Conservation (phyloP, 768 basidiomycete genomes). For the Psilocybe subaeruginosa region DNA sequence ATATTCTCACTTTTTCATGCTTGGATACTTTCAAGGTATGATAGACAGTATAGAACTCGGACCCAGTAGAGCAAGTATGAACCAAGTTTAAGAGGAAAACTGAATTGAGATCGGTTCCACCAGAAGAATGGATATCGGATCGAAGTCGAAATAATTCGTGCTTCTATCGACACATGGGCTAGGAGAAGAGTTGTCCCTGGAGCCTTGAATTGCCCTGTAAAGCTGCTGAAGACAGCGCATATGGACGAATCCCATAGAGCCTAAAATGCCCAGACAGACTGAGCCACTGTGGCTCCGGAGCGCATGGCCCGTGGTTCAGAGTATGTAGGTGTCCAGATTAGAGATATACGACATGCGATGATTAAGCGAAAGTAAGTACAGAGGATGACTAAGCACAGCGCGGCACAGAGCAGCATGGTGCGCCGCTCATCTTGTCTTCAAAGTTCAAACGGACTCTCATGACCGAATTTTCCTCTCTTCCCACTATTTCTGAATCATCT, state of each 20-base stretch:
- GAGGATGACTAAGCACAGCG: conserved; percentile 16
- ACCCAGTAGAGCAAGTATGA: not conserved
- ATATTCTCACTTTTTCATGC: no score
- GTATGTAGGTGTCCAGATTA: not conserved
- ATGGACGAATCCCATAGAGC: not conserved
- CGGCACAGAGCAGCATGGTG: not conserved
- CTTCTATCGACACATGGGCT: conserved; percentile 6
- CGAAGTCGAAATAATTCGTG: conserved; percentile 6
- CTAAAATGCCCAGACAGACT: not conserved
- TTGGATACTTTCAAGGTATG: no score
- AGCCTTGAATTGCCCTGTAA: not conserved
- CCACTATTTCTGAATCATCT: conserved; percentile 9
- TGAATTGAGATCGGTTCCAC: no score
- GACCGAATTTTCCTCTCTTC: conserved; percentile 16
- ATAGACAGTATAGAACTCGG: no score
- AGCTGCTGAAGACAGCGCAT: not conserved
- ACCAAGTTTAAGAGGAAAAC: no score
- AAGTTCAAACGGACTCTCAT: conserved; percentile 14
- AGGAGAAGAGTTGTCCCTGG: not conserved
- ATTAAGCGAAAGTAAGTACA: not conserved
- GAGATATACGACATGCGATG: not conserved
- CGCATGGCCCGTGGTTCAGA: not conserved
- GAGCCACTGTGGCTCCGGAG: not conserved
- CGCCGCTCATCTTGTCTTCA: not conserved
- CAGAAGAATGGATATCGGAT: not conserved